Evolutionary conservation across 768 basidiomycete genomes (phyloP).

Genomic region (Mrakia frigida): DNA sequence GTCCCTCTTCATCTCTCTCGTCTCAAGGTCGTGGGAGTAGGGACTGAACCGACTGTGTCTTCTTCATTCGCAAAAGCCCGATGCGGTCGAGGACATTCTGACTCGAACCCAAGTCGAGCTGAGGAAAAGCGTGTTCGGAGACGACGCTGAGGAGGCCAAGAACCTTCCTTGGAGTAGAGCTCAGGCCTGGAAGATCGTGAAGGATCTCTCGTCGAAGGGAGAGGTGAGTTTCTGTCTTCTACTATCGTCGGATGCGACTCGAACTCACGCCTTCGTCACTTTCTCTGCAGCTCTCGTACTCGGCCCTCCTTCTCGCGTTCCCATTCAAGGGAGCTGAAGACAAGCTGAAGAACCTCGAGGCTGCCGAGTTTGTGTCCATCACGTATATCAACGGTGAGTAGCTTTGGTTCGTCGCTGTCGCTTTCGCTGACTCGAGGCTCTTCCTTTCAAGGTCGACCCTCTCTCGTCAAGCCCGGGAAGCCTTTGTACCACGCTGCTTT

Average conservation of each 20-base stretch:
- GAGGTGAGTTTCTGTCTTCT: slow-evolving; percentile 42
- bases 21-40: no score
- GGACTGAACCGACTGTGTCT: background rate
- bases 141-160: slow-evolving; percentile 84
- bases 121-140: slow-evolving; percentile 86
- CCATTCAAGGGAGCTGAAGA: slow-evolving; percentile 65
- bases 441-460: slow-evolving; percentile 61
- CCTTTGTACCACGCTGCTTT: slow-evolving; percentile 86
- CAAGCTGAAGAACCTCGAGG: slow-evolving; percentile 76
- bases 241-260: background rate
- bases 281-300: slow-evolving; percentile 26
- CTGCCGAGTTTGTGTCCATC: slow-evolving; percentile 74
- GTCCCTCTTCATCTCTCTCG: background rate
- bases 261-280: background rate
- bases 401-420: background rate
- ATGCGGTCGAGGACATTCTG: slow-evolving; percentile 88
- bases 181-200: slow-evolving; percentile 81
- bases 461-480: slow-evolving; percentile 78
- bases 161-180: slow-evolving; percentile 73
- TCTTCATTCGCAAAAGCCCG: slow-evolving; percentile 36
- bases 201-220: slow-evolving; percentile 60
- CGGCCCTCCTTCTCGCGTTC: slow-evolving; percentile 21
- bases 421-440: background rate
- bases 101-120: slow-evolving; percentile 71
- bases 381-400: slow-evolving; percentile 63